A percentile compares a stretch with the other conserved stretches of the same genome.
These are phyloP conservation scores for Aschersonia sp. DNA, from an alignment of 2,329 filamentous ascomycete genomes.

Conservation along the genomic window DNA sequence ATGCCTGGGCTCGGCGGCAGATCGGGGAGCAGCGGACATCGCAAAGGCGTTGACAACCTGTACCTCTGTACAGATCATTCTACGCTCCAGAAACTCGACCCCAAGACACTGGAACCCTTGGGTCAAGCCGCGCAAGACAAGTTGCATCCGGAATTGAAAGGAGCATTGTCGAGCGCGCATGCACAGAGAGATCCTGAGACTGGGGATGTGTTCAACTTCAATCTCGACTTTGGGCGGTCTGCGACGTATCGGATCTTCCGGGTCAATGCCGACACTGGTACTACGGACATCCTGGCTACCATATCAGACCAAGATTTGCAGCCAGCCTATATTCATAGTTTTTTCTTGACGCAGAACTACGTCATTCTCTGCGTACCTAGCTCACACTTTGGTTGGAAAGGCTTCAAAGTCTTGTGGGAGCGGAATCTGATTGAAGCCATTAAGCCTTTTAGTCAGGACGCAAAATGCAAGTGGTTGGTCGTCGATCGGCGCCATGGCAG, in stretches of 20 bases:
- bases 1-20: constrained; percentile 37
- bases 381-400: constrained; percentile 41
- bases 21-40: constrained; percentile 13
- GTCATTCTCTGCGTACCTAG: constrained; percentile 62
- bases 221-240: constrained; percentile 46
- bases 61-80: constrained; percentile 25
- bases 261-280: constrained; percentile 44
- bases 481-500: constrained; percentile 48
- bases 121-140: constrained; percentile 42
- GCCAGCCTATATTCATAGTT: constrained; percentile 69
- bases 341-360: constrained; percentile 58
- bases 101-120: constrained; percentile 57
- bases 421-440: constrained; percentile 57
- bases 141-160: constrained; percentile 55
- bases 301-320: constrained; percentile 34
- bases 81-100: constrained; percentile 50
- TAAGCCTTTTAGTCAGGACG: constrained; percentile 40
- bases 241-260: constrained; percentile 57
- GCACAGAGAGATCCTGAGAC: constrained; percentile 55
- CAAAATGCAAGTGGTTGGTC: constrained; percentile 55
- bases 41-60: constrained; percentile 12
- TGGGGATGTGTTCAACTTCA: constrained; percentile 71
- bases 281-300: constrained; percentile 57
- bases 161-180: constrained; percentile 56
- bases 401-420: constrained; percentile 47